Base-by-base conservation (phyloP, 2,329 filamentous ascomycete species). In the Sporothrix dimorphospora region DNA sequence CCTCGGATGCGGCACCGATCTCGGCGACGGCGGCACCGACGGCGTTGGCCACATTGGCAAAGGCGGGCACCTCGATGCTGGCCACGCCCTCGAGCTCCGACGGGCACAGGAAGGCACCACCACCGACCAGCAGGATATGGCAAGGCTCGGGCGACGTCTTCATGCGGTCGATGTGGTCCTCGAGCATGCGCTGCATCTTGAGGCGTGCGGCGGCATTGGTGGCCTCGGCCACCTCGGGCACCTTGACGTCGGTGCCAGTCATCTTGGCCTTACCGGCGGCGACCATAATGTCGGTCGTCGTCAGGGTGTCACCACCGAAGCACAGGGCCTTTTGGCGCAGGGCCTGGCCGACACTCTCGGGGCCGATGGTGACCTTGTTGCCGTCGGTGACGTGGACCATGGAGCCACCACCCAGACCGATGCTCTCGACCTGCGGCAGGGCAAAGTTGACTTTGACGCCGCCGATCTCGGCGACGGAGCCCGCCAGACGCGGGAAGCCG, bases 381-480 rank as follows among this genome's bases (percentile, higher is more conserved):
- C 30, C 21, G 19, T 80, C 79, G 24, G 77, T 75, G 0, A 79
- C 79, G 3, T 84, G 80, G 8, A 90, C 83, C 11, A 89, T 82
- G 0, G 86, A 89, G 0, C 87, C 88, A 24, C 87, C 87, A 1
- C 87, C 88, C 0, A 90, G 82, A 0, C 87, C 88, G 47, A 90
- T 88, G 70, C 84, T 88, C 76, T 86, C 87, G 69, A 89, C 84
- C 73, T 89, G 86, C 0, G 87, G 87, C 70, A 81, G 87, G 55
- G 84, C 83, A 77, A 87, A 87, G 76, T 91, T 91, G 81, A 89
- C 89, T 8, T 88, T 83, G 2, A 91, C 87, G 0, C 89, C 89
- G 0, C 86, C 87, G 2, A 91, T 81, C 47, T 89, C 85, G 45
- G 86, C 89, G 73, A 89, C 90, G 0, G 88, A 87, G 14, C 88